A percentile compares a stretch with the other conserved stretches of the same genome.
Evolutionary conservation across 345 rosid genomes (phyloP).

Genomic region (Chamaenerion angustifolium): DNA sequence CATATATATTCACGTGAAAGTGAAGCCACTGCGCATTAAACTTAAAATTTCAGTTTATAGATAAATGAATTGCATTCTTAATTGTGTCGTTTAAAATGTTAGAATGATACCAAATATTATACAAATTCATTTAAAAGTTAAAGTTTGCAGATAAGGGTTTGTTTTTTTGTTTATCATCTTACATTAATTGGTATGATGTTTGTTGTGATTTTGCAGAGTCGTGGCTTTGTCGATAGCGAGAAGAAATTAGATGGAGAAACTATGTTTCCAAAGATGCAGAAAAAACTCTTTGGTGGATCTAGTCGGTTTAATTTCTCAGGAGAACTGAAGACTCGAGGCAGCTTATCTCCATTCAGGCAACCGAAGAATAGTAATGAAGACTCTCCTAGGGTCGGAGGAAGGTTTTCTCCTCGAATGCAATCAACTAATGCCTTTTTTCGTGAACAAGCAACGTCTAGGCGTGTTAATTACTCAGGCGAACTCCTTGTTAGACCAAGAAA

Average conservation of each 20-base stretch:
- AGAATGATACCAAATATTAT: too few species aligned
- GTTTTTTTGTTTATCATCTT: too few species aligned
- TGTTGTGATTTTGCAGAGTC: constrained; percentile 1
- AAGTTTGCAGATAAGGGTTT: too few species aligned
- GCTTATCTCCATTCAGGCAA: constrained; percentile 12
- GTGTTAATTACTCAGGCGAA: constrained; percentile 10
- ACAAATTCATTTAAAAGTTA: too few species aligned
- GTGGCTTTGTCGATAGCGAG: background rate
- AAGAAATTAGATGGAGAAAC: constrained; percentile 18
- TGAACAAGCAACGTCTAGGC: background rate
- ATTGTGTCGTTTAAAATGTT: too few species aligned
- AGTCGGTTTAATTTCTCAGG: constrained; percentile 24
- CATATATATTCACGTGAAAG: too few species aligned
- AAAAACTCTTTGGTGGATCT: constrained; percentile 27
- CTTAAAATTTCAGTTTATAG: too few species aligned
- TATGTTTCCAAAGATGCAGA: constrained; percentile 28
- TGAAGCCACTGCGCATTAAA: too few species aligned
- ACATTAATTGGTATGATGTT: too few species aligned
- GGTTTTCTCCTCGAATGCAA: too few species aligned
- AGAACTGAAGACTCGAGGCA: constrained; percentile 7
- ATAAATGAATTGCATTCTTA: too few species aligned
- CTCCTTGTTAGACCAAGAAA: background rate
- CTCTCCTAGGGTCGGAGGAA: background rate
- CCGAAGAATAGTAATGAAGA: background rate
- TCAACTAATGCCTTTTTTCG: background rate